Percentiles rank a stretch among this genome's conserved stretches.
Conservation (phyloP, 2,329 filamentous ascomycete species). For the Aspergillus ustus region DNA sequence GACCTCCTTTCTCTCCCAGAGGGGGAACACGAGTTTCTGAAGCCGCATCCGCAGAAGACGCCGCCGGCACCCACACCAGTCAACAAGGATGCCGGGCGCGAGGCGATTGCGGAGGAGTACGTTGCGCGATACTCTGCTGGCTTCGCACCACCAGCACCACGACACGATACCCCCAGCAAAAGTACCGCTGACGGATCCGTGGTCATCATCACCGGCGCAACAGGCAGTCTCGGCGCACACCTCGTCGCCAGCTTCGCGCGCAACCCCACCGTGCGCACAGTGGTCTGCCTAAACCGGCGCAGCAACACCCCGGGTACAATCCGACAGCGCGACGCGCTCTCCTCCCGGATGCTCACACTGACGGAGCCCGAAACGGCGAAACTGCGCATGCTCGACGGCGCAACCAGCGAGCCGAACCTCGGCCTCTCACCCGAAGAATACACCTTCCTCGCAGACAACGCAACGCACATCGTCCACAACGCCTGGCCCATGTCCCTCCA, state of each 20-base stretch:
- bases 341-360: slow-evolving; percentile 30
- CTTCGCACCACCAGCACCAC: background rate
- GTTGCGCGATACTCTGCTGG: slow-evolving; percentile 1
- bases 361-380: slow-evolving; percentile 34
- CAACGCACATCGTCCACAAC: slow-evolving; percentile 52
- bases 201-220: slow-evolving; percentile 49
- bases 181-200: background rate
- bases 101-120: background rate
- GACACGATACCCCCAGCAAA: no score
- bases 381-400: slow-evolving; percentile 53
- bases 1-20: background rate
- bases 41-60: background rate
- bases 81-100: background rate
- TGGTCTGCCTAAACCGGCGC: slow-evolving; percentile 55
- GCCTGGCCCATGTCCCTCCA: slow-evolving; percentile 35
- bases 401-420: slow-evolving; percentile 55
- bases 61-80: background rate
- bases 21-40: background rate
- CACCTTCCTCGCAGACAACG: slow-evolving; percentile 37
- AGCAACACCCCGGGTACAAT: slow-evolving; percentile 28
- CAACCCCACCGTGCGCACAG: slow-evolving; percentile 32
- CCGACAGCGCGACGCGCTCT: slow-evolving; percentile 43
- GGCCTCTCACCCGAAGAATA: slow-evolving; percentile 52
- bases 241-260: slow-evolving; percentile 42
- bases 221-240: slow-evolving; percentile 46